Base-by-base conservation (phyloP, 2,329 filamentous ascomycete species). In the Hypomyces rosellus region DNA sequence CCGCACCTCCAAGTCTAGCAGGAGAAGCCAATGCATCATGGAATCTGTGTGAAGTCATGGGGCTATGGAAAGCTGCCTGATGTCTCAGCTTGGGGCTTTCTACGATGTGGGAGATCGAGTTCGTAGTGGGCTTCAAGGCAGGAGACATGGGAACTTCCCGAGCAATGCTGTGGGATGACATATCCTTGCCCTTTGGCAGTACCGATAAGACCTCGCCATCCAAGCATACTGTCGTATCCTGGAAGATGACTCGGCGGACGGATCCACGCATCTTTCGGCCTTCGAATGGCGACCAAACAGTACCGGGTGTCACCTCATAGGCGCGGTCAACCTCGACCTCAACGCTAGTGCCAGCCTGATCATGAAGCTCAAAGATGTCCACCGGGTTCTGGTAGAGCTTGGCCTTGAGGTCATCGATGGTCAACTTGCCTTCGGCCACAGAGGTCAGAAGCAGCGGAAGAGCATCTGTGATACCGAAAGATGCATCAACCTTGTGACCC, bases 311-410 rank as follows among this genome's bases (percentile, higher is more conserved):
- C 50, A 85, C 72, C 4, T 78, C 74, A 65, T 86, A 87, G 2
- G 84, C 77, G 41, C 87, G 81, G 63, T 89, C 86, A 59, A 90
- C 75, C 68, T 90, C 87, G 18, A 88, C 77, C 71, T 91, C 87
- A 34, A 91, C 76, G 5, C 80, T 81, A 36, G 85, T 84, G 52
- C 83, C 83, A n/a, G 78, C 69, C 68, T 91, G 87, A 59, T 91
- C 87, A 57, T 91, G 87, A 46, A 91, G 78, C 71, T 91, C 86
- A 59, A 91, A 91, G 60, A 91, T 90, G 63, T 80, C 79, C 72
- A 86, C 87, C 3, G 87, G 87, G 64, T 89, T 90, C 63, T 88
- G 84, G 64, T 90, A 86, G 43, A 91, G 76, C 39, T 85, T 81
- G 49, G 70, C 64, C 63, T 81, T 85, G 64, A 91, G 78, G 62